Evolutionary conservation across 768 basidiomycete species (phyloP).

Genomic region (Suillus spraguei): DNA sequence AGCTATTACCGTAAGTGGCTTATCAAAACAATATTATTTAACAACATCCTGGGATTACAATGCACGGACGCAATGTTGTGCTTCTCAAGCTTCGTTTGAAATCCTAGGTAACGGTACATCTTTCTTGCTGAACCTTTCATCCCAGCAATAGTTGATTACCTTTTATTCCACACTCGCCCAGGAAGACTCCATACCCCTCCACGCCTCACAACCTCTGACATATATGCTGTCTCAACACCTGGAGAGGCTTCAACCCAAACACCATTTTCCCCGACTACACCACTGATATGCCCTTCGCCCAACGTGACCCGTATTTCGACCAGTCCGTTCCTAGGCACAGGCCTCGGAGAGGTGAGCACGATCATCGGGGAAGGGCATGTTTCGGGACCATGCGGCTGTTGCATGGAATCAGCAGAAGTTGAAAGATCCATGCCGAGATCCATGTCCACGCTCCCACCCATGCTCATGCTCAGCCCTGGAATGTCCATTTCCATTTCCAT

Average conservation of each 20-base stretch:
- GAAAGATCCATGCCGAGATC: conserved; percentile 29
- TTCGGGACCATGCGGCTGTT: neutral
- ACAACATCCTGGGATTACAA: neutral
- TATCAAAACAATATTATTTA: conserved; percentile 1
- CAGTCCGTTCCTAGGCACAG: conserved; percentile 62
- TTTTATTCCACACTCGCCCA: conserved; percentile 57
- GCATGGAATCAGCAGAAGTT: conserved; percentile 14
- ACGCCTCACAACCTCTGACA: conserved; percentile 74
- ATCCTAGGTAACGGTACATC: neutral
- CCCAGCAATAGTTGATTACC: neutral
- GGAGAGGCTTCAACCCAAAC: conserved; percentile 29
- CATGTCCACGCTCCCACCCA: conserved; percentile 34
- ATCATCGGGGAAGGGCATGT: conserved; percentile 51
- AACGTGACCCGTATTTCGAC: conserved; percentile 67
- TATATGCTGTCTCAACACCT: conserved; percentile 51
- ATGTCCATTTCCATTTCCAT: conserved; percentile 41
- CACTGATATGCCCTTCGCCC: conserved; percentile 42
- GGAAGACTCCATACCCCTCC: conserved; percentile 72
- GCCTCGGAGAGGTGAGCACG: conserved; percentile 67
- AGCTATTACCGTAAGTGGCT: neutral
- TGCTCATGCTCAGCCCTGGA: conserved; percentile 37
- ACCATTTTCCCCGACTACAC: conserved; percentile 20
- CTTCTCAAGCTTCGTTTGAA: neutral
- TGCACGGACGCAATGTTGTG: neutral
- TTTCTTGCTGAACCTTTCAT: neutral